Base-by-base conservation (phyloP, 2,329 filamentous ascomycete genomes). In the Sporothrix variecibatus region DNA sequence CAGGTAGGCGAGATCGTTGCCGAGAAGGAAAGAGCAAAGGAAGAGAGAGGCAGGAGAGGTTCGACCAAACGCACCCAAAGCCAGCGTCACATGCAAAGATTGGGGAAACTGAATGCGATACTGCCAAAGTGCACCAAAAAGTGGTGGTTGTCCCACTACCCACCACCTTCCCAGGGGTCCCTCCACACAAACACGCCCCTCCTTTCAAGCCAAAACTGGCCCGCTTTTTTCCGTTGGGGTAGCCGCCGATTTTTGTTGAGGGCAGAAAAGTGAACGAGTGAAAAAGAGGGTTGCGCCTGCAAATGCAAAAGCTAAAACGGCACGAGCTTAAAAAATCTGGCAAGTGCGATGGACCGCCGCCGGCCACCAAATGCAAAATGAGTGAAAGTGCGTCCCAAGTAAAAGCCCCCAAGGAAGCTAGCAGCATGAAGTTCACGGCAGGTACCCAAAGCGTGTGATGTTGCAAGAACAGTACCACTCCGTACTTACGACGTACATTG, bases 171-270 rank as follows among this genome's bases (percentile, higher is more conserved):
- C n/a, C 62, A 56, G 34, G 31, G 49, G 49, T 60, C 68, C 68
- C 67, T 56, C 67, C 67, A 69, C 67, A 69, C 43, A 51, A 69
- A 38, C 8, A 69, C 26, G 46, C 43, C 62, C 62, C 38, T 67
- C 62, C 38, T 28, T 67, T 40, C n/a, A 51, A 43, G 34, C 38
- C 34, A 68, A 68, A 34, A n/a, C n/a, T n/a, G 53, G 15, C 67
- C 76, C 75, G 70, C 74, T 75, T 75, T 75, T 77, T 77, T 75
- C 43, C 76, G 76, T 77, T 77, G 76, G 76, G 76, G 76, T 77
- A 75, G 71, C 70, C 40, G 51, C 40, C 9, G 51, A 58, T 72
- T 74, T 76, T 77, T 76, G 75, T 75, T 76, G 76, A 75, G 76
- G 49, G 28, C 38, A 31, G 26, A 28, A 15, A 26, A 9, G 46